Percentiles rank a stretch among this genome's conserved stretches.
Conservation (phyloP, 1,139 yeast genomes). For the Suhomyces bolitotheri region DNA sequence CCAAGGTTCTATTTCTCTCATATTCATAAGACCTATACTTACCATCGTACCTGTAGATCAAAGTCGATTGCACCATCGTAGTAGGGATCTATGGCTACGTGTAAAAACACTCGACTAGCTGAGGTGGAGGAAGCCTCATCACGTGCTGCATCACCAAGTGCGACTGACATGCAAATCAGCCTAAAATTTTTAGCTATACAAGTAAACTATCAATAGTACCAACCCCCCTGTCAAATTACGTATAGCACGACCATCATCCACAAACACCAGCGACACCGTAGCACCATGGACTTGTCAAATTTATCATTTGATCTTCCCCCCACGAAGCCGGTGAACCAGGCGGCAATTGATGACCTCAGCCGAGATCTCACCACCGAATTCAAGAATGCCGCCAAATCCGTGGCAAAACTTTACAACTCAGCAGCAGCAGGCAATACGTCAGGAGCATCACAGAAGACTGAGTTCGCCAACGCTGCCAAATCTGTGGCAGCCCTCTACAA, state of each 20-base stretch:
- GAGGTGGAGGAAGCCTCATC: no score
- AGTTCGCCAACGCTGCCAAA: conserved; percentile 64
- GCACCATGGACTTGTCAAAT: conserved; percentile 56
- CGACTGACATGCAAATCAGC: neutral
- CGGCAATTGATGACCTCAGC: conserved; percentile 44
- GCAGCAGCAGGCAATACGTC: conserved; percentile 19
- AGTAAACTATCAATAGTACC: neutral
- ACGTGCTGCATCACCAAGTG: conserved; percentile 8
- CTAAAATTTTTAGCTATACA: neutral
- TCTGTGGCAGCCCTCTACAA: conserved; percentile 64
- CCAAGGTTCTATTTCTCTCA: no score
- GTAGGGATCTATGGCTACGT: conserved; percentile 1
- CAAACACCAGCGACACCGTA: conserved; percentile 1
- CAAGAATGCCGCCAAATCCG: conserved; percentile 48
- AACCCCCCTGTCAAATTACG: no score
- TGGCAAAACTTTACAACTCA: conserved; percentile 43
- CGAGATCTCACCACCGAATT: conserved; percentile 44
- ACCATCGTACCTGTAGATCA: conserved; percentile 73
- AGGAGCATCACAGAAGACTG: conserved; percentile 32
- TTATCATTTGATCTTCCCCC: conserved; percentile 53
- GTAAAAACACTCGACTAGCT: conserved; percentile 4
- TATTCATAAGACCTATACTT: no score
- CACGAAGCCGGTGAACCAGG: conserved; percentile 45
- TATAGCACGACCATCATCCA: neutral
- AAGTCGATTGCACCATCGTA: conserved; percentile 67